Base-by-base conservation (phyloP, 257 asterid genomes). In the Nicotiana undulata region DNA sequence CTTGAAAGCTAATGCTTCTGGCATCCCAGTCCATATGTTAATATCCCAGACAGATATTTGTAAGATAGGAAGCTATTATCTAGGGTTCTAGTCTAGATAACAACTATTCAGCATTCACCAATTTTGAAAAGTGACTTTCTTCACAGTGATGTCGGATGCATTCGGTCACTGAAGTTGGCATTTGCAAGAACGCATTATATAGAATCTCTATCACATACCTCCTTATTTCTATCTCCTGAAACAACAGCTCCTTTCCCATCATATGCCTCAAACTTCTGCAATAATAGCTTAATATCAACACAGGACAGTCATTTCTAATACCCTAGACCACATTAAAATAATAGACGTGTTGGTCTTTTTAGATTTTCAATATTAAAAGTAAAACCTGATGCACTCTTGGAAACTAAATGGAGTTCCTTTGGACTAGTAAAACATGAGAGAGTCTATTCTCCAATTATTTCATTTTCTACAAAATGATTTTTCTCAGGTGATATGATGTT, bases 211-310 rank as follows among this genome's bases (percentile, higher is more conserved):
- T 86, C 64, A 74, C 79, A 49, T 85, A 91, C 99, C 98, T 95
- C 98, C 88, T 95, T 93, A 76, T 90, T 78, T 83, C 89, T 92
- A 80, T 95, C 92, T 84, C 98, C 99, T 67, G 97, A 89, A 85
- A 92, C 90, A 86, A 89, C 95, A 72, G 89, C 90, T 86, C 97
- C 99, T 67, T 83, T 85, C 16, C 84, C 84, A 85, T 95, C 87
- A 79, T 90, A 93, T 44, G 97, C 99, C 89, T 95, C 99, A 60
- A 88, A 95, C 83, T 92, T 95, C 99, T 95, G 92, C 89, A 86
- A 46, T 37, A 58, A 20, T 70, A 31, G 32, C 65, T 64, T 51
- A 80, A 56, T 22, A 66, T 81, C 58, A 58, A 12, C 55, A 67
- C 6, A 34, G 28, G 67, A 20, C n/a, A 49, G 6, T 49, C 79